A percentile compares a stretch with the other conserved stretches of the same genome.
phyloP scores from a whole-genome alignment of 208 protist species.

The Leishmania lainsoni region DNA sequence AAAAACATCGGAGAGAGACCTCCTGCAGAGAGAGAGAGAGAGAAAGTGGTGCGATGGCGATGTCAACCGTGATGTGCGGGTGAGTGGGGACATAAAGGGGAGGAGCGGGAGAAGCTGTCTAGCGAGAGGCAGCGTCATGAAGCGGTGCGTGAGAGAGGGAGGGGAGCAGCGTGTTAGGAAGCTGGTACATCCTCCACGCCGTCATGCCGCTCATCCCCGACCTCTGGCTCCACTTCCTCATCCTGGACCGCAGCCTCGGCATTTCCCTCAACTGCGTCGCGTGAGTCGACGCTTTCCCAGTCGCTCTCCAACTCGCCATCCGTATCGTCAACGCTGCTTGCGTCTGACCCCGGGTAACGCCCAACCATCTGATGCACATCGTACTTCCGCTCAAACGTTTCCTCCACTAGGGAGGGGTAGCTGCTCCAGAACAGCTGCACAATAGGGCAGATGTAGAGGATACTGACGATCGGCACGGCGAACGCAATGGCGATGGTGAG shows the following conservation, averaged over 20 bases:
- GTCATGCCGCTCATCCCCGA: neutral
- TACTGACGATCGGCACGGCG: slow-evolving; percentile 9
- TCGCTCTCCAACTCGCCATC: neutral
- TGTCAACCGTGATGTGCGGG: neutral
- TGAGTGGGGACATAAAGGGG: neutral
- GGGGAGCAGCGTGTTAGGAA: neutral
- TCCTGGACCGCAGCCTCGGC: neutral
- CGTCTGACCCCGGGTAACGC: neutral
- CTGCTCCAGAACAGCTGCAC: slow-evolving; percentile 9
- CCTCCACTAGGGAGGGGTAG: slow-evolving; percentile 22
- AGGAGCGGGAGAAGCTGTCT: neutral
- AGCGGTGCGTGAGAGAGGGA: neutral
- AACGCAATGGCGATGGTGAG: slow-evolving; percentile 14
- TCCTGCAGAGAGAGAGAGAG: neutral
- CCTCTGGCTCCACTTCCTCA: neutral
- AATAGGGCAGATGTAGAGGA: slow-evolving; percentile 11
- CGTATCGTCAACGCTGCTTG: no score
- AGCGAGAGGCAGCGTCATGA: neutral
- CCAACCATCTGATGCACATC: slow-evolving; percentile 35
- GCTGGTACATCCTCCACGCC: neutral
- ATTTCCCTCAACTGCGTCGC: neutral
- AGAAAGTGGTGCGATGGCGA: neutral
- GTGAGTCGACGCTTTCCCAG: slow-evolving; percentile 26
- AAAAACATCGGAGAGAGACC: no score
- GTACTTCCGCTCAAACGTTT: slow-evolving; percentile 39